Evolutionary conservation across 1,284 basidiomycete species (phyloP), one percentile per base, ranked within the genome.

Genomic region (Fomitopsis palustris): DNA sequence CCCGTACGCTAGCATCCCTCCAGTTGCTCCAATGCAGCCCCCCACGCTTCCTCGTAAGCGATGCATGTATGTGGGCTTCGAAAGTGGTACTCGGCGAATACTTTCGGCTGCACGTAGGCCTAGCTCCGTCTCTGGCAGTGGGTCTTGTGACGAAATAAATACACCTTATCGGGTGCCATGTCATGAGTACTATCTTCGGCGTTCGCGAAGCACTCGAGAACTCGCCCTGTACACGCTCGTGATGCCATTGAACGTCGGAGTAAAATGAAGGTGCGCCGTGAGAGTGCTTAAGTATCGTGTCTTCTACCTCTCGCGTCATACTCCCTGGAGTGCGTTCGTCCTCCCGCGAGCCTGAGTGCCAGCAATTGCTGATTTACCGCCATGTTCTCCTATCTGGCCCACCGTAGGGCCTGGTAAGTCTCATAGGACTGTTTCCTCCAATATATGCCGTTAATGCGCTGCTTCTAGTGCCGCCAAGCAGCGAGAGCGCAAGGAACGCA

Each of bases 401-500:
- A 74, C 61, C 62, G 68, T 37, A 65, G 64, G 29, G 68, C 73
- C 12, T 75, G 73, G 74, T 75, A 56, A 64, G 69, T 64, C 27
- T 8, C 29, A 7, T 42, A 38, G 39, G 43, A 12, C 27, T 19
- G 25, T 1, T 27, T 21, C 37, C 14, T 25, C 42, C 23, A 8
- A 3, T 6, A 10, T 2, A 43, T 52, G 31, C 33, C 21, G 16
- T 17, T 17, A 17, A 38, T 42, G 42, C 45, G 31, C 43, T 41
- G 27, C 14, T 31, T 19, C 6, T n/a, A 76, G 73, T 60, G 62
- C 57, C 14, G 39, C 65, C 21, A 85, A 85, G 67, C 80, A 81
- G 66, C 65, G 73, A 25, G 81, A 83, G 61, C 78, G 82, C 35
- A 67, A 72, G 33, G 65, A 74, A 19, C 74, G 77, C 54, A 81